Evolutionary conservation across 352 stramenopile genomes (phyloP).

Genomic region (Lagenidium sp.): DNA sequence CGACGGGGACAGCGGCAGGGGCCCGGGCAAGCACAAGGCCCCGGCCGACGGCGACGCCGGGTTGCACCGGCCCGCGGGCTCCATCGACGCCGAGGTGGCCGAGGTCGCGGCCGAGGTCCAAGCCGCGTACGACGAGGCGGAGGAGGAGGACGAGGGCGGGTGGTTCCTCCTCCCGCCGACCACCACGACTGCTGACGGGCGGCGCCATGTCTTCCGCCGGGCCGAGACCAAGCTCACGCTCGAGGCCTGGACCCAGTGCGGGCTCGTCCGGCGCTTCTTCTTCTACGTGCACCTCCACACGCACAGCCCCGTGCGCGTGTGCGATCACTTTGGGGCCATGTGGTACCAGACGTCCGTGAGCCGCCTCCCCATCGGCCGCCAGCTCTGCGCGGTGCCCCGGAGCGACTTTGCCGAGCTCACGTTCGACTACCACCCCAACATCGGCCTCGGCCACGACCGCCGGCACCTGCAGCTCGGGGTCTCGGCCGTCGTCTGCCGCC

Average conservation of each 20-base stretch:
- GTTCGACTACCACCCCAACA: conserved; percentile 24
- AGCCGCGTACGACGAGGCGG: too few species aligned
- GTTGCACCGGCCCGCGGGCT: too few species aligned
- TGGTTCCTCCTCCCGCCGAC: conserved; percentile 7
- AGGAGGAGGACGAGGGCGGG: conserved; percentile 29
- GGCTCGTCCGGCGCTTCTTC: conserved; percentile 13
- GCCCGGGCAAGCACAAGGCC: too few species aligned
- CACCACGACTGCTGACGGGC: neutral
- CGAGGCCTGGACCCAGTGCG: conserved; percentile 35
- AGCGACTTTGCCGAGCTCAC: conserved; percentile 45
- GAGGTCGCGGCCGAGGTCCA: too few species aligned
- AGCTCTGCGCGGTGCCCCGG: conserved; percentile 19
- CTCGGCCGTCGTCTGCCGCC: conserved; percentile 1
- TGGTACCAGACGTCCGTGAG: conserved; percentile 26
- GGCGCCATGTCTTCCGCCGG: conserved; percentile 24
- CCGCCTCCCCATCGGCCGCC: neutral
- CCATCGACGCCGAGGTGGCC: too few species aligned
- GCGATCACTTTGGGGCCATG: conserved; percentile 26
- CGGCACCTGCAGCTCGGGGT: conserved; percentile 3
- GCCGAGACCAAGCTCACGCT: conserved; percentile 35
- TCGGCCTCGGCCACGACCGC: conserved; percentile 10
- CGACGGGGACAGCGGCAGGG: too few species aligned
- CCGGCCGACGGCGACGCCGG: too few species aligned
- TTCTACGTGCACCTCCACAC: conserved; percentile 29
- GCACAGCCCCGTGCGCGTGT: conserved; percentile 18